Percentiles rank a stretch among this genome's conserved stretches.
Conservation (phyloP, 2,329 filamentous ascomycete species). For the Orbilia brochopaga region DNA sequence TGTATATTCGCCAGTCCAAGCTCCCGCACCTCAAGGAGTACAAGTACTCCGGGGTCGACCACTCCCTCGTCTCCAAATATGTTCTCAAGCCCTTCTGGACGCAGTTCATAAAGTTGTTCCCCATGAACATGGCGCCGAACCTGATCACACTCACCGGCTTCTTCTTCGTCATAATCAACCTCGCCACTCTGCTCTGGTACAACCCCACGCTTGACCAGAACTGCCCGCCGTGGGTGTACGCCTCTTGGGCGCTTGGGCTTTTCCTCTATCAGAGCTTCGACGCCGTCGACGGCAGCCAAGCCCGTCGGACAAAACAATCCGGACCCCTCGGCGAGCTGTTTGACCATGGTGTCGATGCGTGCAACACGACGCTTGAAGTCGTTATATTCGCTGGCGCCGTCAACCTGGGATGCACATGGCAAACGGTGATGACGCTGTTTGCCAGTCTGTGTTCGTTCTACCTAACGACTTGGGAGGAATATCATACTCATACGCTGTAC, state of each 20-base stretch:
- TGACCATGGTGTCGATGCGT: slow-evolving; percentile 95
- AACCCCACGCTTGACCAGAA: slow-evolving; percentile 92
- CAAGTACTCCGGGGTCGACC: slow-evolving; percentile 92
- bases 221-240: slow-evolving; percentile 94
- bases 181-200: slow-evolving; percentile 93
- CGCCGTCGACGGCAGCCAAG: slow-evolving; percentile 91
- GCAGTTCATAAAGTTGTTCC: slow-evolving; percentile 92
- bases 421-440: slow-evolving; percentile 53
- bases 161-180: slow-evolving; percentile 83
- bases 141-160: slow-evolving; percentile 91
- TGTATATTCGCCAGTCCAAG: slow-evolving; percentile 91
- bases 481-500: slow-evolving; percentile 94
- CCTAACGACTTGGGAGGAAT: slow-evolving; percentile 98
- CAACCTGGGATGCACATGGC: slow-evolving; percentile 67
- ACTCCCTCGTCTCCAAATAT: slow-evolving; percentile 87
- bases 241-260: slow-evolving; percentile 83
- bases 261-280: slow-evolving; percentile 99
- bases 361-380: slow-evolving; percentile 93
- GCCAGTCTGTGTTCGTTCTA: slow-evolving; percentile 86
- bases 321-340: slow-evolving; percentile 95
- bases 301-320: slow-evolving; percentile 87
- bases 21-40: slow-evolving; percentile 89
- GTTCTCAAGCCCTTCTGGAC: slow-evolving; percentile 98
- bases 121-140: slow-evolving; percentile 89
- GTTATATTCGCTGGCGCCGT: slow-evolving; percentile 89